phyloP scores from a whole-genome alignment of 352 stramenopile species.

The Elongisporangium prolatum region DNA sequence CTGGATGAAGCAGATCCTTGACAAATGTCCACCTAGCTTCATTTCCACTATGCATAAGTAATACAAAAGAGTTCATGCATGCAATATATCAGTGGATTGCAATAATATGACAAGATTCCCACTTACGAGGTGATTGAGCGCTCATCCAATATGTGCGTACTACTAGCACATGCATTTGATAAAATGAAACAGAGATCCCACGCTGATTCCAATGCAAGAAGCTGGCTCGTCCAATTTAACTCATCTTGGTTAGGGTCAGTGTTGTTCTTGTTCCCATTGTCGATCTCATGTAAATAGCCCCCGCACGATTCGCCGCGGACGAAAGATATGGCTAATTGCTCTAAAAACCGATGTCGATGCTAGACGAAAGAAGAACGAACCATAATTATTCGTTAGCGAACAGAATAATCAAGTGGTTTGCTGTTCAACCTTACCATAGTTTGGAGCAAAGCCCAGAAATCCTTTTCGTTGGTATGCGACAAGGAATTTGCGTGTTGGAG shows the following conservation, averaged over 20 bases:
- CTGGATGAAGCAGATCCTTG: conserved; percentile 34
- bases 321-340: conserved; percentile 34
- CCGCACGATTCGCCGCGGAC: conserved; percentile 31
- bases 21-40: conserved; percentile 43
- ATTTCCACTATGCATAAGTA: conserved; percentile 11
- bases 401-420: conserved; percentile 1
- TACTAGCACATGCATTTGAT: neutral
- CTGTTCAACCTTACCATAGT: conserved; percentile 19
- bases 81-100: no score
- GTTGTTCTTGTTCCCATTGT: conserved; percentile 5
- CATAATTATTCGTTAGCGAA: neutral
- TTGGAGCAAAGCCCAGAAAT: conserved; percentile 58
- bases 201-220: conserved; percentile 14
- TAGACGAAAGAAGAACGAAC: conserved; percentile 1
- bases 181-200: conserved; percentile 20
- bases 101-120: neutral
- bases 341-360: conserved; percentile 23
- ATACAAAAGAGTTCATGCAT: conserved; percentile 1
- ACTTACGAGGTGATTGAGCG: neutral
- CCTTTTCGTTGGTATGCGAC: conserved; percentile 18
- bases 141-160: neutral
- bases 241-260: neutral
- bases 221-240: conserved; percentile 9
- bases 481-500: conserved; percentile 15
- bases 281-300: conserved; percentile 29